Base-by-base conservation (phyloP, 2,329 filamentous ascomycete genomes). In the Arachnomyces sp. region DNA sequence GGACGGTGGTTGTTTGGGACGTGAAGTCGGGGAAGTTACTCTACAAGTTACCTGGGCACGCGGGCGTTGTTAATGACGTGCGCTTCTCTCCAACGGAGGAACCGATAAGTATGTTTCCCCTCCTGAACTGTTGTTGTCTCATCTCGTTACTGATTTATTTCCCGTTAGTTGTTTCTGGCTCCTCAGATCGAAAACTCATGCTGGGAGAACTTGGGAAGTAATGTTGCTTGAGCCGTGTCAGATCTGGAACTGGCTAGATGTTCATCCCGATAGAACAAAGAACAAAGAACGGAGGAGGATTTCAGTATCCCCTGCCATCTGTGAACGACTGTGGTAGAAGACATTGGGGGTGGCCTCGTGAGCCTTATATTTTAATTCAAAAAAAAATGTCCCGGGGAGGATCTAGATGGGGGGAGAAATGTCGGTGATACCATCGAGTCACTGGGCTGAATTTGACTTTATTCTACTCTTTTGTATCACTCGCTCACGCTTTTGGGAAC, bases 41-140 rank as follows among this genome's bases (percentile, higher is more conserved):
- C 48, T 93, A 95, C 66, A 96, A 96, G 66, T 73, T 98, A 38
- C 92, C 92, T 1, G 92, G 92, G 1, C 92, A 98, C 62, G 92
- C 88, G 65, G 92, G 90, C 28, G 86, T 86, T 0, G 92, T 96
- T 38, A 98, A 96, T 60, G 88, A 90, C 60, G 90, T 90, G 40
- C 84, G 93, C 52, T 93, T 98, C 59, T 83, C 86, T 36, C 88
- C 90, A 3, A 77, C 77, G 30, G 78, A 83, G 45, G 88, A 95
- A 53, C 87, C 88, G 14, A 84, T 95, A 46, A 76, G 89, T 95
- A 75, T 80, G 86, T 80, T 30, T 46, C 18, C 11, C 40, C 11
- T 36, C 15, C n/a, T n/a, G n/a, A n/a, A n/a, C n/a, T n/a, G n/a
- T 28, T 32, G 28, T 21, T 36, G 18, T 25, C 31, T n/a, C 28